A percentile compares a stretch with the other conserved stretches of the same genome.
These are phyloP conservation scores for Sarocladium brachiariae DNA, from an alignment of 2,329 filamentous ascomycete genomes.

Conservation along the genomic window DNA sequence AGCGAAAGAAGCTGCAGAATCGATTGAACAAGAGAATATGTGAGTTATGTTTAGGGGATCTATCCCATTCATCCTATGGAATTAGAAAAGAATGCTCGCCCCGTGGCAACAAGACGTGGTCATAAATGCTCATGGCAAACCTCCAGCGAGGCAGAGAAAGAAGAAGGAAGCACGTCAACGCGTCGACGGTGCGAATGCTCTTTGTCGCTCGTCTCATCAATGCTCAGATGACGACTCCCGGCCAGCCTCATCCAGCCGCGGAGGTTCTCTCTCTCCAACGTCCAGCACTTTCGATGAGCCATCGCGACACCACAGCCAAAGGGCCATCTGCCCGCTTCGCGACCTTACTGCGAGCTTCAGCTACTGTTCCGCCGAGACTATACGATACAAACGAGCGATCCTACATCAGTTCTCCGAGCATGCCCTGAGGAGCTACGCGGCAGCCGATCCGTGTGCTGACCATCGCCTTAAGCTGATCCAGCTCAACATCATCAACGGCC, in stretches of 20 bases:
- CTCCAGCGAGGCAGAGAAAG: neutral
- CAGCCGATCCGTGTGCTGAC: slow-evolving; percentile 10
- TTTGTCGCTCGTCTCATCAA: slow-evolving; percentile 8
- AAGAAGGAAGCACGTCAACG: too few species aligned
- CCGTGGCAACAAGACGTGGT: too few species aligned
- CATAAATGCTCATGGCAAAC: neutral
- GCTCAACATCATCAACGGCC: slow-evolving; percentile 12
- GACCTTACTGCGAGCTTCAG: neutral
- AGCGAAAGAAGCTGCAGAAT: slow-evolving; percentile 20
- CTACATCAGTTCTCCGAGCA: slow-evolving; percentile 8
- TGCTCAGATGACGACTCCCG: neutral
- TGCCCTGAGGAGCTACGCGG: slow-evolving; percentile 10
- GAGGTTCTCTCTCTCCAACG: neutral
- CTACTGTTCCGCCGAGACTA: neutral
- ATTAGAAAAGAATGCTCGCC: neutral
- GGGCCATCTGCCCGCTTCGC: neutral
- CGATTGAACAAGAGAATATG: slow-evolving; percentile 17
- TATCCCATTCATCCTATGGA: neutral
- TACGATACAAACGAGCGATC: slow-evolving; percentile 5
- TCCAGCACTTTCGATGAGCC: too few species aligned
- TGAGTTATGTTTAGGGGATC: too few species aligned
- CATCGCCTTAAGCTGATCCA: slow-evolving; percentile 11
- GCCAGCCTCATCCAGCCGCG: neutral
- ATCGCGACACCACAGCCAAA: neutral
- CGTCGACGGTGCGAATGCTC: too few species aligned